Conservation (phyloP, 208 protist species). For the Lotmaria passim region DNA sequence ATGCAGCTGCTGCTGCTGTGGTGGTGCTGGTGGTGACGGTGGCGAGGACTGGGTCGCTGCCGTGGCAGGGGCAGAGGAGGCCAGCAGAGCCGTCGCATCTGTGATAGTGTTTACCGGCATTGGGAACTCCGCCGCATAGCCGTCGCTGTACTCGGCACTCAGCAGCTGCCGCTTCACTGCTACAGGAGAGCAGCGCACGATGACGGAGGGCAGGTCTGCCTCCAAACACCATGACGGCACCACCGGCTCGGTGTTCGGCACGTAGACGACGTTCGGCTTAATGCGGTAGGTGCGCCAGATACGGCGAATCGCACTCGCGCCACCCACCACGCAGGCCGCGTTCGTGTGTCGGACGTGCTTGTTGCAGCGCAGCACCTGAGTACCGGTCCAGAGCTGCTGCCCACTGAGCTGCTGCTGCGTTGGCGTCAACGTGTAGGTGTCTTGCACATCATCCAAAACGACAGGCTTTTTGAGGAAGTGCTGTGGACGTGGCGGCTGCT, state of each 20-base stretch:
- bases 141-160: too few species aligned
- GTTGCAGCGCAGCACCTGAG: conserved; percentile 58
- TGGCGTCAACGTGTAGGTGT: conserved; percentile 22
- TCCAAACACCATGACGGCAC: conserved; percentile 76
- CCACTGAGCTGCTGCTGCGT: conserved; percentile 40
- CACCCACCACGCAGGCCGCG: conserved; percentile 77
- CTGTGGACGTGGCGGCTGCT: neutral
- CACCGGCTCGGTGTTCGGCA: conserved; percentile 55
- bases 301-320: conserved; percentile 67
- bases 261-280: conserved; percentile 77
- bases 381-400: conserved; percentile 68
- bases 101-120: conserved; percentile 22
- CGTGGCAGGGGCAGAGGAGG: too few species aligned
- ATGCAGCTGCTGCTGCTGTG: neutral
- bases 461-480: conserved; percentile 26
- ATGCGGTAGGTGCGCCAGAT: conserved; percentile 79
- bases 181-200: conserved; percentile 76
- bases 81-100: conserved; percentile 28
- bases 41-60: neutral
- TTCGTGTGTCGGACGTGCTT: conserved; percentile 49
- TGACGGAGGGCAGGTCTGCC: conserved; percentile 59
- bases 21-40: neutral
- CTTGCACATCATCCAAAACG: conserved; percentile 60
- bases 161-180: too few species aligned
- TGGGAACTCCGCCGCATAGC: conserved; percentile 87